Base-by-base conservation (phyloP, 768 basidiomycete genomes). In the Amanita brunnescens region DNA sequence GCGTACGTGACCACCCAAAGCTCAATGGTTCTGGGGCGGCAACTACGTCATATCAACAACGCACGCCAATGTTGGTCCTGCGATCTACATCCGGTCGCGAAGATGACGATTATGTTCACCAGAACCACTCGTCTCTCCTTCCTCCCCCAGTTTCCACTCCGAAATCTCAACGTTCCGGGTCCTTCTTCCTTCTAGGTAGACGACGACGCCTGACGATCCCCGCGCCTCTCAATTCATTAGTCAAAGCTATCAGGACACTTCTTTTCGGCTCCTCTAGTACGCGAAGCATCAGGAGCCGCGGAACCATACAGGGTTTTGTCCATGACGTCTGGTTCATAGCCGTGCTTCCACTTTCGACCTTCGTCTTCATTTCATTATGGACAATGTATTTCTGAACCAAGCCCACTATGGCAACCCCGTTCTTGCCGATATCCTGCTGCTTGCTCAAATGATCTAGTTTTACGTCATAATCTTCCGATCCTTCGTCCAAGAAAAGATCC, bases 281-380 rank as follows among this genome's bases (percentile, higher is more conserved):
- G 47, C 53, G 29, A 41, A 43, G 33, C 21, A 30, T 24, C 42
- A 51, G 34, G 35, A 49, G 26, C 26, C 53, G 30, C 10, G 61
- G 65, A 21, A 62, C 69, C 43, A 47, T 64, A 26, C 42, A 54
- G 32, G 62, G 65, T 10, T 65, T 65, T 37, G n/a, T 74, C 40
- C 63, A 60, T 7, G 76, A 77, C 57, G 56, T 68, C 16, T 62
- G 67, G 57, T 70, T 73, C 55, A 62, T 77, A 44, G 72, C 75
- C 5, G 41, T 70, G 14, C 71, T 72, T 51, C 75, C 76, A 9
- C 43, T 79, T 8, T 59, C 58, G 39, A 52, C 71, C 14, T 75
- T 78, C 56, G 57, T 64, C n/a, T 13, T 68, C 20, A 62, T 73
- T 41, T 69, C 70, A 5, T 61, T 64, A 57, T 72, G 67, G 70